Conservation (phyloP, 768 basidiomycete genomes). For the Serpula lacrymans region DNA sequence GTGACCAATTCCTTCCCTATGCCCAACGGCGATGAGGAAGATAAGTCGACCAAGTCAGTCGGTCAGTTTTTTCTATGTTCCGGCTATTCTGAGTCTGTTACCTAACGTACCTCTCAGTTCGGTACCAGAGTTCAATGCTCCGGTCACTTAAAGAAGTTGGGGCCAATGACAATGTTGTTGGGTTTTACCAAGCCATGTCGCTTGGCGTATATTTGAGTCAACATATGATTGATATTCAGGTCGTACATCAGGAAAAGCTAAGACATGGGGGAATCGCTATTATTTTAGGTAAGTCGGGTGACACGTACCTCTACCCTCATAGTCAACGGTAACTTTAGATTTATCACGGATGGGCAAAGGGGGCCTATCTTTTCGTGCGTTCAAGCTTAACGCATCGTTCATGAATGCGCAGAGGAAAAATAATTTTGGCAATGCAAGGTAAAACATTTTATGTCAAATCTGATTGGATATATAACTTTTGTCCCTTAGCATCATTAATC, state of each 20-base stretch:
- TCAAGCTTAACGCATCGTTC: slow-evolving; percentile 76
- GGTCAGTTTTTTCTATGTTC: slow-evolving; percentile 43
- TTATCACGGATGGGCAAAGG: slow-evolving; percentile 75
- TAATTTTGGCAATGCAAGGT: slow-evolving; percentile 87
- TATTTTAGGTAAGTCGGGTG: slow-evolving; percentile 63
- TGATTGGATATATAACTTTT: slow-evolving; percentile 42
- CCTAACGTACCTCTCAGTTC: slow-evolving; percentile 40
- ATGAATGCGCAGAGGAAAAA: slow-evolving; percentile 77
- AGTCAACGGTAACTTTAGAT: slow-evolving; percentile 44
- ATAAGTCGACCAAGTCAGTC: slow-evolving; percentile 72
- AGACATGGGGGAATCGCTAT: slow-evolving; percentile 84
- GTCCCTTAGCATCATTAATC: too few relatives aligned
- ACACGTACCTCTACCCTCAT: neutral
- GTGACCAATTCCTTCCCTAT: slow-evolving; percentile 89
- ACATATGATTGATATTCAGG: slow-evolving; percentile 75
- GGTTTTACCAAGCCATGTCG: slow-evolving; percentile 89
- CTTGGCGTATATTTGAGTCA: slow-evolving; percentile 86
- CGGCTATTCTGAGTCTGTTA: slow-evolving; percentile 8
- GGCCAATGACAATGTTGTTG: slow-evolving; percentile 87
- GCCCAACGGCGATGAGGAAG: slow-evolving; percentile 77
- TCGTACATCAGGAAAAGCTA: slow-evolving; percentile 80
- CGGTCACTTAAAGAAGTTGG: slow-evolving; percentile 88
- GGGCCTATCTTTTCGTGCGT: slow-evolving; percentile 87
- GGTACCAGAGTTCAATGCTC: slow-evolving; percentile 83
- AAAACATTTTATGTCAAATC: slow-evolving; percentile 18